A percentile compares a stretch with the other conserved stretches of the same genome.
These are phyloP conservation scores for Hypoxylon fuscum DNA, from an alignment of 495 filamentous ascomycete genomes.

Conservation along the genomic window DNA sequence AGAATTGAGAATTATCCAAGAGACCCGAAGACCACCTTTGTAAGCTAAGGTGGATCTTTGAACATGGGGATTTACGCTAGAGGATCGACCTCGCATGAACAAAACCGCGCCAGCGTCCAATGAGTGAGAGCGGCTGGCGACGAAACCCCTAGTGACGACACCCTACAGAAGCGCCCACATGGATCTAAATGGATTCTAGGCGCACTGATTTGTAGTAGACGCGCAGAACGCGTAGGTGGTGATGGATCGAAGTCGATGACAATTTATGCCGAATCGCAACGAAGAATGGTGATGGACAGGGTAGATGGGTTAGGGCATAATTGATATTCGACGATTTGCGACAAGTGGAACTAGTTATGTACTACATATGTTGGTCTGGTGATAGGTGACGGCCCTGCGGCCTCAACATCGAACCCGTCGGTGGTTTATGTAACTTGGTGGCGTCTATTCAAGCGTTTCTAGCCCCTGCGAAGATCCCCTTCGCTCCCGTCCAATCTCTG, in stretches of 20 bases:
- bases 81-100: conserved; percentile 32
- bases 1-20: too few species aligned
- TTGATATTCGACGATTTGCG: conserved; percentile 6
- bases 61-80: neutral
- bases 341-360: too few species aligned
- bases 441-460: conserved; percentile 25
- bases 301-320: conserved; percentile 8
- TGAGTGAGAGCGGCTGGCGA: conserved; percentile 26
- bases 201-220: conserved; percentile 4
- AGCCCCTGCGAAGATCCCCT: conserved; percentile 33
- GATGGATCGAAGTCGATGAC: too few species aligned
- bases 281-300: neutral
- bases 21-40: too few species aligned
- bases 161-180: conserved; percentile 8
- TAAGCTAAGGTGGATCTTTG: conserved; percentile 3
- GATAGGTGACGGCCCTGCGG: too few species aligned
- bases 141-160: conserved; percentile 19
- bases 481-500: conserved; percentile 13
- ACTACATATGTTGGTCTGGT: too few species aligned
- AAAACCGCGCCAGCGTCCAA: conserved; percentile 11
- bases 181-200: neutral
- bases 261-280: conserved; percentile 16
- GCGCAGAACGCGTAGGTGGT: too few species aligned
- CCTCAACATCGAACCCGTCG: conserved; percentile 17
- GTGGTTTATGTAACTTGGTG: conserved; percentile 14